Percentiles rank a stretch among this genome's conserved stretches.
Evolutionary conservation across 2,329 filamentous ascomycete species (phyloP).

Genomic region (Microdochium bolleyi): DNA sequence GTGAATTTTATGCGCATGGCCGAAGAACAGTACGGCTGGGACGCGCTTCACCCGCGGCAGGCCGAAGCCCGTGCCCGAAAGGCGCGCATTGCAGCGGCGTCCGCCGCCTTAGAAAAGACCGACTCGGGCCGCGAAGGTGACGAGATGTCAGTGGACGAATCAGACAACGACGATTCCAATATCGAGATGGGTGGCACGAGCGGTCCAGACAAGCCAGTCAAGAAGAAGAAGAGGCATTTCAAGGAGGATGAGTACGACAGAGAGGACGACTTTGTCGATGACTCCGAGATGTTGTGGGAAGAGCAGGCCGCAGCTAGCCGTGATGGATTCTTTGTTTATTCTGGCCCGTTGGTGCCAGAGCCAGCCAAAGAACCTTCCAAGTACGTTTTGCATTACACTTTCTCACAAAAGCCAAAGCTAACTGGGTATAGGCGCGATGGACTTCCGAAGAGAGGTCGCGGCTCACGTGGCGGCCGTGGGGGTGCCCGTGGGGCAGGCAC

Average conservation of each 20-base stretch:
- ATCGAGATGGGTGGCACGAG: conserved; percentile 73
- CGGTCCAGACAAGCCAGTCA: conserved; percentile 49
- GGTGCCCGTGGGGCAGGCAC: conserved; percentile 53
- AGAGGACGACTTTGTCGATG: conserved; percentile 80
- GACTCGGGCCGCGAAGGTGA: conserved; percentile 64
- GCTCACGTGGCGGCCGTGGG: conserved; percentile 38
- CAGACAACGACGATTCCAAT: conserved; percentile 72
- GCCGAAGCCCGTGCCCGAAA: conserved; percentile 84
- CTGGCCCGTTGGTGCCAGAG: conserved; percentile 81
- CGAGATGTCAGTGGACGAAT: conserved; percentile 76
- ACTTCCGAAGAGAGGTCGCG: conserved; percentile 60
- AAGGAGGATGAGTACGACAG: conserved; percentile 79
- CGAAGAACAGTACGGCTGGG: conserved; percentile 89
- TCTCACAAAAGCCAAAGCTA: conserved; percentile 18
- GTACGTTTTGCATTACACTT: conserved; percentile 15
- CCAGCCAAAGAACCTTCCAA: conserved; percentile 56
- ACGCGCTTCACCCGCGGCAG: conserved; percentile 82
- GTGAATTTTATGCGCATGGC: conserved; percentile 94
- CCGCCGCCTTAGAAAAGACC: conserved; percentile 74
- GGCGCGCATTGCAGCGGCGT: conserved; percentile 78
- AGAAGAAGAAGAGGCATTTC: conserved; percentile 72
- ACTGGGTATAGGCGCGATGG: conserved; percentile 56
- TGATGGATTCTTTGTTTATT: conserved; percentile 98
- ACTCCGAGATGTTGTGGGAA: conserved; percentile 92
- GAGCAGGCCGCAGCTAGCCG: conserved; percentile 89